A percentile compares a stretch with the other conserved stretches of the same genome.
Evolutionary conservation across 768 basidiomycete genomes (phyloP).

Genomic region (Grammothele lineata): DNA sequence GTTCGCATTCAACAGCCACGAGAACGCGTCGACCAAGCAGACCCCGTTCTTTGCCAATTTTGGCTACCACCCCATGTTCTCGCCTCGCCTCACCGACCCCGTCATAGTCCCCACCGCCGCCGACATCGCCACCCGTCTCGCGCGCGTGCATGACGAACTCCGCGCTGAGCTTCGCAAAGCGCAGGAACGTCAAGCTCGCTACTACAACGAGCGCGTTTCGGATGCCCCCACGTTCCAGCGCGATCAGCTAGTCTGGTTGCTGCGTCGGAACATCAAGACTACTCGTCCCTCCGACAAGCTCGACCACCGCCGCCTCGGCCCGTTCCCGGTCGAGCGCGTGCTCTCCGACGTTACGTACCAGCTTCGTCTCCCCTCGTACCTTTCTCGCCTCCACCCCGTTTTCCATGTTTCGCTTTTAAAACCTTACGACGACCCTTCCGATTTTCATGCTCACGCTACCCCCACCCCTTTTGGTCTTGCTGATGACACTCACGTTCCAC

Average conservation of each 20-base stretch:
- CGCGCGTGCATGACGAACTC: constrained; percentile 31
- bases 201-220: constrained; percentile 25
- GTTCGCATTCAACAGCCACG: constrained; percentile 36
- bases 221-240: constrained; percentile 27
- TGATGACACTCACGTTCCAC: not conserved
- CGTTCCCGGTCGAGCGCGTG: not conserved
- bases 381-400: constrained; percentile 34
- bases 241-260: constrained; percentile 36
- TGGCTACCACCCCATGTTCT: constrained; percentile 22
- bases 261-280: constrained; percentile 35
- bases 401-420: constrained; percentile 35
- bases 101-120: constrained; percentile 28
- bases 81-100: constrained; percentile 25
- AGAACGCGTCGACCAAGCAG: constrained; percentile 26
- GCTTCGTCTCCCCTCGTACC: constrained; percentile 28
- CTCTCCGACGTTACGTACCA: constrained; percentile 18
- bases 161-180: constrained; percentile 27
- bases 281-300: constrained; percentile 39
- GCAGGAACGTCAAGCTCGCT: constrained; percentile 25
- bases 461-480: constrained; percentile 5
- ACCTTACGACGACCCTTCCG: constrained; percentile 25
- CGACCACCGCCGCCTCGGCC: not conserved
- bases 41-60: constrained; percentile 5
- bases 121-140: constrained; percentile 26
- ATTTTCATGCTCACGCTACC: constrained; percentile 27